These are phyloP conservation scores for Colletotrichum horii DNA, from an alignment of 2,329 filamentous ascomycete genomes.

Conservation along the genomic window DNA sequence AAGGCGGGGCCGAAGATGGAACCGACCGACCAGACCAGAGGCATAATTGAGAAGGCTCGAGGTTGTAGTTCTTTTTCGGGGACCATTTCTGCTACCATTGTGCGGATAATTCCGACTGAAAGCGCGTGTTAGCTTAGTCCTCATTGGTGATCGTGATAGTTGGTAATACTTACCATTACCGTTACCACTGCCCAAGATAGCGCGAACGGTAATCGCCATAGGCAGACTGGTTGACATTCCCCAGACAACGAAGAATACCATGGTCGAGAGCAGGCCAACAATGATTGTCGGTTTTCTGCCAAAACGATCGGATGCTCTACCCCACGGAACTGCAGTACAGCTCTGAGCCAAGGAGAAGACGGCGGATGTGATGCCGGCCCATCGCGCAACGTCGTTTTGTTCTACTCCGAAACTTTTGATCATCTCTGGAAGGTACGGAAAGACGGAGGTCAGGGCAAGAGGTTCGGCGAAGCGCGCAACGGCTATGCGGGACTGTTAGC, in stretches of 20 bases:
- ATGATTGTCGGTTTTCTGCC: constrained; percentile 87
- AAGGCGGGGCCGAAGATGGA: constrained; percentile 88
- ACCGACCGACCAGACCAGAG: constrained; percentile 85
- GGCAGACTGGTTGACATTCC: constrained; percentile 80
- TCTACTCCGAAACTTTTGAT: constrained; percentile 78
- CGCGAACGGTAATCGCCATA: constrained; percentile 81
- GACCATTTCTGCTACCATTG: constrained; percentile 92
- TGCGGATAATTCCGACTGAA: constrained; percentile 84
- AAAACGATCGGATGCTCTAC: constrained; percentile 75
- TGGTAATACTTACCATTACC: constrained; percentile 68
- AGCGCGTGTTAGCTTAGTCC: neutral
- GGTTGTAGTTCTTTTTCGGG: constrained; percentile 87
- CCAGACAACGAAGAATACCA: constrained; percentile 82
- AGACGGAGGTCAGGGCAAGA: constrained; percentile 73
- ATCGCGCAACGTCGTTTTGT: constrained; percentile 76
- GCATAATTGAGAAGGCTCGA: constrained; percentile 91
- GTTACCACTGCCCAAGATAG: constrained; percentile 82
- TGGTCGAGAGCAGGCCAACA: constrained; percentile 74
- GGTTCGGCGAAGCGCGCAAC: constrained; percentile 82
- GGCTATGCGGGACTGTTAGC: constrained; percentile 50
- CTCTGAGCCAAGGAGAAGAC: constrained; percentile 77
- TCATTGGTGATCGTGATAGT: neutral
- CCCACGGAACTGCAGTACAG: constrained; percentile 75
- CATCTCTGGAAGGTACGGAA: constrained; percentile 80
- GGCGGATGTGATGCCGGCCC: constrained; percentile 77